Evolutionary conservation across 768 basidiomycete genomes (phyloP).

Genomic region (Leucosporidium scottii): DNA sequence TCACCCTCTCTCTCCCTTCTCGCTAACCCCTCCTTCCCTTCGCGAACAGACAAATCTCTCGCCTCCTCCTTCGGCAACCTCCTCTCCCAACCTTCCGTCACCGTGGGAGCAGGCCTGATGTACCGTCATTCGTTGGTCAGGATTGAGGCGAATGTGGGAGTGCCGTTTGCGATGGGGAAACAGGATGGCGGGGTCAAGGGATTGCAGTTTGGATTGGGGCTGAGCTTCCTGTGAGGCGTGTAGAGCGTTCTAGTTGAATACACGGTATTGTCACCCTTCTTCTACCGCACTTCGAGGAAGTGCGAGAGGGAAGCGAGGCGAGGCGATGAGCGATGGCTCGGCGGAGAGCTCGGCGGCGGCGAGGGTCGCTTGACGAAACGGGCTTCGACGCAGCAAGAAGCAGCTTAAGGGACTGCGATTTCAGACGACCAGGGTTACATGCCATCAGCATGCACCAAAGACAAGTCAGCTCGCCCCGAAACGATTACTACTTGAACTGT

Average conservation of each 20-base stretch:
- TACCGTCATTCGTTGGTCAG: slow-evolving; percentile 75
- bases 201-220: slow-evolving; percentile 70
- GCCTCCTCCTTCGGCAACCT: slow-evolving; percentile 43
- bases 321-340: too few relatives aligned
- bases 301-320: too few relatives aligned
- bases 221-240: slow-evolving; percentile 58
- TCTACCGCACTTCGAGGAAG: too few relatives aligned
- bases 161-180: slow-evolving; percentile 64
- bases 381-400: too few relatives aligned
- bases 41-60: slow-evolving; percentile 40
- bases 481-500: too few relatives aligned
- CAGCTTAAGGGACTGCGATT: too few relatives aligned
- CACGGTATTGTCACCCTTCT: too few relatives aligned
- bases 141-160: slow-evolving; percentile 80
- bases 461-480: too few relatives aligned
- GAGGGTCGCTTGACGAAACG: too few relatives aligned
- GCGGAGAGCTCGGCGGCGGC: too few relatives aligned
- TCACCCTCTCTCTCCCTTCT: slow-evolving; percentile 9
- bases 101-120: slow-evolving; percentile 72
- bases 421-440: too few relatives aligned
- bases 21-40: slow-evolving; percentile 18
- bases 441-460: too few relatives aligned
- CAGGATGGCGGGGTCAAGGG: slow-evolving; percentile 64
- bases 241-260: background rate
- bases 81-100: slow-evolving; percentile 56